phyloP scores from a whole-genome alignment of 306 rosid genomes.

The Morella rubra region DNA sequence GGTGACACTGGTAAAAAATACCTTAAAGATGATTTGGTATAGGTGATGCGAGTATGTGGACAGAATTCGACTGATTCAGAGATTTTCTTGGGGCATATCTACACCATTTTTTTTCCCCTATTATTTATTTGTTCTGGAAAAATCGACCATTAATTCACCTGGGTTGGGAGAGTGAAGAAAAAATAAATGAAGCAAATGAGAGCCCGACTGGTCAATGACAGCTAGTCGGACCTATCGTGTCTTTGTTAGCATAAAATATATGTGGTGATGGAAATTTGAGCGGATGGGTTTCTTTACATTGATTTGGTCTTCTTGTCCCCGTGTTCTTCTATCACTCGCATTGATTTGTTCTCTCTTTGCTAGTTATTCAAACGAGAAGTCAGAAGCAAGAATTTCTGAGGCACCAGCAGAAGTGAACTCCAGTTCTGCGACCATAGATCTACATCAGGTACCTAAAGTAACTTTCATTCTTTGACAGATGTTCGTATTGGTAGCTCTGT shows the following conservation, averaged over 20 bases:
- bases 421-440: conserved; percentile 30
- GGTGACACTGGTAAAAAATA: too few species aligned
- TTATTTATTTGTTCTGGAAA: neutral
- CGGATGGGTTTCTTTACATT: neutral
- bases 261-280: too few species aligned
- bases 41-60: neutral
- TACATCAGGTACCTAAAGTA: conserved; percentile 47
- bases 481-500: neutral
- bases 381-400: conserved; percentile 70
- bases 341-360: conserved; percentile 22
- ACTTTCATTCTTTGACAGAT: neutral
- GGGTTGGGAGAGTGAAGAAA: neutral
- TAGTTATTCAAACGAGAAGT: conserved; percentile 90
- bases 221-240: too few species aligned
- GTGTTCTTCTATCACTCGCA: neutral
- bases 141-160: neutral
- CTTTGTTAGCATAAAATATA: too few species aligned
- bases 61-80: neutral
- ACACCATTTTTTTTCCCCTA: neutral
- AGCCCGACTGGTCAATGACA: too few species aligned
- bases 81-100: neutral
- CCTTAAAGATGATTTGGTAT: too few species aligned
- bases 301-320: neutral
- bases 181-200: too few species aligned
- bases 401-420: conserved; percentile 45